Base-by-base conservation (phyloP, 768 basidiomycete genomes). In the Lentinula sp. region DNA sequence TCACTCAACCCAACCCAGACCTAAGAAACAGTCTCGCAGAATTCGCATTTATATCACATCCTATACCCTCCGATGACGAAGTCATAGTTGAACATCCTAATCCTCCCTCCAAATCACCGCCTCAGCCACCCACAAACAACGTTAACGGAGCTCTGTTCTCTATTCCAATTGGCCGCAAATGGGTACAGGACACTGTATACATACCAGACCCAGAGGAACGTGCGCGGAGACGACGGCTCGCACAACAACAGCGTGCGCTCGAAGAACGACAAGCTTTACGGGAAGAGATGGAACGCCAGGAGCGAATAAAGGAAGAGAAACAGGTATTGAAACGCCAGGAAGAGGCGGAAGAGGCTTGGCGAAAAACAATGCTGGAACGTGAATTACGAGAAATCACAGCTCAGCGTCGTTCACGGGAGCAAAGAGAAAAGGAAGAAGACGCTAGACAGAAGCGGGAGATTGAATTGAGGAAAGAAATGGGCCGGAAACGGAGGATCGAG, bases 401-500 rank as follows among this genome's bases (percentile, higher is more conserved):
- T 46, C 75, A 75, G 64, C 75, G 74, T 55, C 75, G 71, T 65
- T 67, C 70, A 67, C 78, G 66, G 64, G 79, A 74, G 56, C 65
- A 70, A 62, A 50, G 73, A 63, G 79, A 79, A 64, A 71, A 71
- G 64, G 75, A 76, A 46, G 75, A 76, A 54, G 86, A 87, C 54
- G 80, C 83, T 52, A 67, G 69, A 39, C 77, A 72, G 46, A 70
- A 68, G 10, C 65, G 58, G 45, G 80, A 83, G 59, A 69, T 83
- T n/a, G 78, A 75, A 65, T 77, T 81, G 63, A 77, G 75, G 63
- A 84, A 75, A 65, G 74, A 73, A 52, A 45, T 70, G 21, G 83
- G 80, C 18, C 74, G 80, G 60, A 76, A 81, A 66, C 74, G 80
- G 37, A 69, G 84, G 53, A 52, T 80, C 53, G 79, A 84, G 59